Evolutionary conservation across 495 filamentous ascomycete genomes (phyloP), one percentile per base, ranked within the genome.

Genomic region (Apiosordaria backusii): DNA sequence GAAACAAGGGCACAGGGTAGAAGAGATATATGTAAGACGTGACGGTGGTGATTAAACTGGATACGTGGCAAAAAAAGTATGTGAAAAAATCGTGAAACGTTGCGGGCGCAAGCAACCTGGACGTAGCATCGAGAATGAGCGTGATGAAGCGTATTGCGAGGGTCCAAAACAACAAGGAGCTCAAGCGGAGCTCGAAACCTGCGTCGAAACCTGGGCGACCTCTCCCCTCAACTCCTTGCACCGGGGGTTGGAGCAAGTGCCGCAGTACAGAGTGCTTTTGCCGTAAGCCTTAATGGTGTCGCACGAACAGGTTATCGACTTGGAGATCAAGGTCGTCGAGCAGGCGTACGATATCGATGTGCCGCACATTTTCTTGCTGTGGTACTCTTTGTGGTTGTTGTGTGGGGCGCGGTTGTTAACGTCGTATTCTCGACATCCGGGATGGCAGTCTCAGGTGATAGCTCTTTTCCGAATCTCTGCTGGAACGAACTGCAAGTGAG

Each of bases 311-410:
- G 70, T 75, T 16, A 63, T 74, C 1, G 73, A 75, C 68, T 69
- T 64, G 40, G 73, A 75, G 45, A 75, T 69, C 50, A 75, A 65
- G 10, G 71, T 75, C 4, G 71, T 75, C 7, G 52, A 61, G 68
- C 73, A 75, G 60, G 73, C 73, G 68, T 75, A 75, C 65, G 66
- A 70, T 70, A 75, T 75, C 55, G 63, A 57, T 19, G 73, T 75
- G 70, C 71, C 73, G 68, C 73, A 75, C 73, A 75, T 75, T 35
- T 64, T 57, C 23, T 18, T 60, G 16, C 26, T 5, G 27, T 61
- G 59, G 10, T 61, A 3, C 24, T 59, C 35, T 63, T 25, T 23
- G 18, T 16, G 5, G 19, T 15, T 50, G 10, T 16, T 22, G 50
- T 25, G 40, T 29, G 16, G 40, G 60, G 35, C 10, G 10, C 35